Conservation (phyloP, 2,329 filamentous ascomycete species). For the Fusarium marasasianum region DNA sequence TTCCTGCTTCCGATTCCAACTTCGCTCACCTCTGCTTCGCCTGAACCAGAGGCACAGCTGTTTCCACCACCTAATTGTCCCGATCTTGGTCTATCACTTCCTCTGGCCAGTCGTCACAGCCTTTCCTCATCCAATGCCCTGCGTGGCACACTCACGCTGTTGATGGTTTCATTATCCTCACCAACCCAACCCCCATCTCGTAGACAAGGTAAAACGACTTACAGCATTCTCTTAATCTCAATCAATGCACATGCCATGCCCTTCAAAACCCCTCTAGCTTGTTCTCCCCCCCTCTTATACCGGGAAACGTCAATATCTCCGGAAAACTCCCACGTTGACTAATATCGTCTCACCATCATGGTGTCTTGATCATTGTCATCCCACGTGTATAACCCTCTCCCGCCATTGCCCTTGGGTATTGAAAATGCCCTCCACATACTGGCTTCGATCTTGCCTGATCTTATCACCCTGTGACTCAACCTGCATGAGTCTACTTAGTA, state of each 20-base stretch:
- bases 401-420: neutral
- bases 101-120: neutral
- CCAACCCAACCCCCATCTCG: neutral
- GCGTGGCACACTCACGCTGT: neutral
- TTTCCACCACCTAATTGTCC: neutral
- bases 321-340: neutral
- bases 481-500: neutral
- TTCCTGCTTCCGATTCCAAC: neutral
- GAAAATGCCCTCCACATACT: conserved; percentile 3
- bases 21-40: neutral
- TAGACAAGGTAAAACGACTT: conserved; percentile 17
- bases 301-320: neutral
- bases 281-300: neutral
- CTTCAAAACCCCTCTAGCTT: neutral
- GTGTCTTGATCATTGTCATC: conserved; percentile 18
- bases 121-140: neutral
- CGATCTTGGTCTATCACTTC: neutral
- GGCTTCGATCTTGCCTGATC: neutral
- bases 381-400: neutral
- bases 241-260: neutral
- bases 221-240: neutral
- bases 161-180: neutral
- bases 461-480: neutral
- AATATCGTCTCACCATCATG: conserved; percentile 10
- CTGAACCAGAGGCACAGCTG: neutral